Evolutionary conservation across 1,284 basidiomycete species (phyloP), one percentile per base, ranked within the genome.

Genomic region (Melampsora occidentalis): DNA sequence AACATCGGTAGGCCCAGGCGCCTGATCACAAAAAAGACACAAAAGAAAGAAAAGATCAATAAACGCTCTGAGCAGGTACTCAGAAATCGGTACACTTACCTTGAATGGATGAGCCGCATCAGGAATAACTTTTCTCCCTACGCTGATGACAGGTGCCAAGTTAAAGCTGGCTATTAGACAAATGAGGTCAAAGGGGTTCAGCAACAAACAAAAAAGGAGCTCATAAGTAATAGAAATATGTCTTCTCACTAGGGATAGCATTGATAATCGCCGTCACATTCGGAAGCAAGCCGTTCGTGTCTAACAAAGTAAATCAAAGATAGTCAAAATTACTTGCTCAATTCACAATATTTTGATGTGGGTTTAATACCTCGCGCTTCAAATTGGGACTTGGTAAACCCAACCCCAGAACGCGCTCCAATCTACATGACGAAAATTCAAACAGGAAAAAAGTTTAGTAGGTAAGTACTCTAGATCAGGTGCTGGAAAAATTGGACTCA

Each of bases 81-180:
- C 16, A 22, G 14, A 71, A 51, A 3, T 16, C 46, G 16, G 18
- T 5, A 46, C 18, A 59, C n/a, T 59, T 22, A 59, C 53, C 10
- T 1, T 59, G 68, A 76, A 76, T n/a, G 72, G 72, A 53, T 76
- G 72, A 28, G 16, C 69, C 28, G 72, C 72, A 33, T 76, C 72
- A 3, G 72, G 72, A 22, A 76, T 69, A n/a, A 22, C 22, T 49
- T 76, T 76, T 70, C 57, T 39, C n/a, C 72, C 72, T 16, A 76
- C 53, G n/a, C 53, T 59, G 53, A 59, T n/a, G 2, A 59, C 53
- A 59, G 53, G 53, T 31, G 53, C 53, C 53, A 59, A 59, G 53
- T 59, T 59, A n/a, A 59, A 59, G 53, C 53, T 59, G 14, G 53
- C 53, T 59, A 31, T 25, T 1, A 59, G 2, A 31, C 28, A 31